phyloP scores from a whole-genome alignment of 2,329 filamentous ascomycete genomes.

The Pseudopithomyces maydicus region DNA sequence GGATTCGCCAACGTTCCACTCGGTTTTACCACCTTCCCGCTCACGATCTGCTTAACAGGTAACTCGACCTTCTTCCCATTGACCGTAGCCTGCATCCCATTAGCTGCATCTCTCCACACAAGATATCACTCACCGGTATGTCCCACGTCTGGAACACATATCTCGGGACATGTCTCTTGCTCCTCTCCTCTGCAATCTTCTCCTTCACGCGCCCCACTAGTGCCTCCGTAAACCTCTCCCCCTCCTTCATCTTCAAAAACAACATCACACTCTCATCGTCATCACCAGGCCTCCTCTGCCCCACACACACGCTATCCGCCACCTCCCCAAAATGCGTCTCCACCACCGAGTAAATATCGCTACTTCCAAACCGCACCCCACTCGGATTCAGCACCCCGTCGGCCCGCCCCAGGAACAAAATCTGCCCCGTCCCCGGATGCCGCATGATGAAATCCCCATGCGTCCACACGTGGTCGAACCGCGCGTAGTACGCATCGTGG shows the following conservation, averaged over 20 bases:
- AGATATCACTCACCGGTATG: constrained; percentile 68
- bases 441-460: constrained; percentile 80
- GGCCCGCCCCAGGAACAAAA: constrained; percentile 71
- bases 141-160: constrained; percentile 81
- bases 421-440: constrained; percentile 68
- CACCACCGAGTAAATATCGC: constrained; percentile 78
- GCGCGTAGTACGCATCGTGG: constrained; percentile 52
- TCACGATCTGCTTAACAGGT: constrained; percentile 84
- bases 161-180: constrained; percentile 75
- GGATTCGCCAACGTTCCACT: constrained; percentile 80
- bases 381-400: constrained; percentile 82
- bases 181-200: constrained; percentile 69
- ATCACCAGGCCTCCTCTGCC: constrained; percentile 69
- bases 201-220: constrained; percentile 66
- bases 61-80: constrained; percentile 87
- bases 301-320: constrained; percentile 78
- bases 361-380: constrained; percentile 78
- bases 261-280: constrained; percentile 63
- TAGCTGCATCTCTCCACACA: background rate
- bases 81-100: constrained; percentile 68
- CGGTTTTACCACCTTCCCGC: constrained; percentile 72
- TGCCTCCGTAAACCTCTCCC: constrained; percentile 57
- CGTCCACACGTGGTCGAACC: constrained; percentile 70
- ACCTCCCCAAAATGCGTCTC: constrained; percentile 69
- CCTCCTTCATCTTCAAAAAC: constrained; percentile 65